A percentile compares a stretch with the other conserved stretches of the same genome.
phyloP scores from a whole-genome alignment of 1,284 basidiomycete species.

The Xerocomus nothofagi region DNA sequence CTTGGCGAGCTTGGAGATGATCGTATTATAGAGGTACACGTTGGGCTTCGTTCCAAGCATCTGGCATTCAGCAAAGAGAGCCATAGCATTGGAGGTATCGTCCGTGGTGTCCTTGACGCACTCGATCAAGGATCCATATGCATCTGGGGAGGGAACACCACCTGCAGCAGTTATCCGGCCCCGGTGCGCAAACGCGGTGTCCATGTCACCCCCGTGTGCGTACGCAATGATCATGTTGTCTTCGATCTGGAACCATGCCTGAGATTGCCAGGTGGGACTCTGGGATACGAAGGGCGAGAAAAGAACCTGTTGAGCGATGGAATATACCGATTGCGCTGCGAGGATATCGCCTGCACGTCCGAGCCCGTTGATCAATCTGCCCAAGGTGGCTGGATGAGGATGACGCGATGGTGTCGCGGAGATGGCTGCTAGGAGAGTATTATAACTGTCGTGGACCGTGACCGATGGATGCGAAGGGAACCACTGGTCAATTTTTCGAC shows the following conservation, averaged over 20 bases:
- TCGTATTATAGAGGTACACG: slow-evolving; percentile 91
- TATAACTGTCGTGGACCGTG: slow-evolving; percentile 37
- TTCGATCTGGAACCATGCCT: slow-evolving; percentile 79
- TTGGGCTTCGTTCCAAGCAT: slow-evolving; percentile 72
- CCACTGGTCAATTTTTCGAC: slow-evolving; percentile 45
- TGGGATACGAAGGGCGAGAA: slow-evolving; percentile 36
- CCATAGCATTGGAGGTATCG: slow-evolving; percentile 83
- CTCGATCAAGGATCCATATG: slow-evolving; percentile 88
- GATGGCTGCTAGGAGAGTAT: slow-evolving; percentile 40
- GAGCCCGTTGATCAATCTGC: slow-evolving; percentile 65
- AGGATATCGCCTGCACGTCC: slow-evolving; percentile 63
- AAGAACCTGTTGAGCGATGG: slow-evolving; percentile 66
- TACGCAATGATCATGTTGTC: slow-evolving; percentile 86
- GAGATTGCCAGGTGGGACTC: slow-evolving; percentile 51
- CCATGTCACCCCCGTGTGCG: slow-evolving; percentile 78
- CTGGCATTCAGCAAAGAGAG: slow-evolving; percentile 82
- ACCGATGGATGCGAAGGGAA: slow-evolving; percentile 32
- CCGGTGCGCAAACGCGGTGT: slow-evolving; percentile 80
- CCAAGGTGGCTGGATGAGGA: slow-evolving; percentile 57
- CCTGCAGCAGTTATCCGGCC: slow-evolving; percentile 77
- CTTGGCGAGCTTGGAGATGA: slow-evolving; percentile 91
- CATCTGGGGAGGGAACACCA: slow-evolving; percentile 80
- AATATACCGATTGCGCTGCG: slow-evolving; percentile 68
- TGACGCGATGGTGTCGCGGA: slow-evolving; percentile 38
- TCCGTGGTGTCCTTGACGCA: slow-evolving; percentile 91